Percentiles rank a stretch among this genome's conserved stretches.
phyloP scores from a whole-genome alignment of 352 stramenopile genomes.

The Pythium vanterpoolii region DNA sequence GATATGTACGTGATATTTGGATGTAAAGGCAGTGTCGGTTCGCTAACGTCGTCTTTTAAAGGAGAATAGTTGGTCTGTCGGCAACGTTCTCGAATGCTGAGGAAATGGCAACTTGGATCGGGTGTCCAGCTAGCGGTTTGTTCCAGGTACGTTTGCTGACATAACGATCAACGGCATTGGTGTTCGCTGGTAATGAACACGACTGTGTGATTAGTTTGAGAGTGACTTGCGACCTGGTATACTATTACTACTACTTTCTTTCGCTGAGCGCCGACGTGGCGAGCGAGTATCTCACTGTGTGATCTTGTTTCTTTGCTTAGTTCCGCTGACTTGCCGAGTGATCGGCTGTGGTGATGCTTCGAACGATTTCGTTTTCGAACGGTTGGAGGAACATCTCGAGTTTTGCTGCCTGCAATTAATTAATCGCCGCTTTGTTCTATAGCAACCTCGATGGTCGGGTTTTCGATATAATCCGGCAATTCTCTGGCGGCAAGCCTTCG shows the following conservation, averaged over 20 bases:
- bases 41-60: slow-evolving; percentile 2
- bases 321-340: slow-evolving; percentile 29
- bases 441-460: slow-evolving; percentile 52
- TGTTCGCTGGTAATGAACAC: neutral
- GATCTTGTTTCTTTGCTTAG: slow-evolving; percentile 8
- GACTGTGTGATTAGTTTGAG: slow-evolving; percentile 32
- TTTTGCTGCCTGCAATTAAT: neutral
- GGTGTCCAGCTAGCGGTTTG: slow-evolving; percentile 13
- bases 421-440: neutral
- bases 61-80: slow-evolving; percentile 35
- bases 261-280: neutral
- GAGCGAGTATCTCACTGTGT: neutral
- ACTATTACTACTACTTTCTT: neutral
- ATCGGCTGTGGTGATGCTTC: slow-evolving; percentile 24
- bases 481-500: slow-evolving; percentile 41
- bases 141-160: slow-evolving; percentile 9
- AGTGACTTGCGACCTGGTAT: slow-evolving; percentile 37
- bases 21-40: neutral
- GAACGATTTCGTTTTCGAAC: slow-evolving; percentile 37
- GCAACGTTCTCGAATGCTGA: slow-evolving; percentile 35
- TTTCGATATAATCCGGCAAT: slow-evolving; percentile 33
- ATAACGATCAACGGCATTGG: neutral
- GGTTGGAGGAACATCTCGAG: slow-evolving; percentile 11
- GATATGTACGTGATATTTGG: slow-evolving; percentile 19
- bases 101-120: slow-evolving; percentile 32